phyloP scores from a whole-genome alignment of 768 basidiomycete species.

The Termitomyces sp. region DNA sequence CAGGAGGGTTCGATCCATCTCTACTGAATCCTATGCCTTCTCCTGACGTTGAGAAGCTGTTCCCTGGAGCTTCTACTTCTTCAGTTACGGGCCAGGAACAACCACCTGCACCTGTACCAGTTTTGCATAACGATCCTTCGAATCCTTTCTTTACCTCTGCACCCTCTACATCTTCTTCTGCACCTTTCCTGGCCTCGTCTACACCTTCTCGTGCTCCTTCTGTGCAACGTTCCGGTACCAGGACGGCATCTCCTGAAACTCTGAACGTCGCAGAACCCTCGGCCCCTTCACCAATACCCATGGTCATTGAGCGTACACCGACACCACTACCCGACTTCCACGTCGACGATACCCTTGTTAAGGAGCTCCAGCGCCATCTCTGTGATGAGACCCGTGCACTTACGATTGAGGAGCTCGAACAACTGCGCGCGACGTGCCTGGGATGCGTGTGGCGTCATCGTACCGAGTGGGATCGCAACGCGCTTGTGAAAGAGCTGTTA shows the following conservation, averaged over 20 bases:
- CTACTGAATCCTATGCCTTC: conserved; percentile 51
- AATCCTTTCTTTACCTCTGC: conserved; percentile 17
- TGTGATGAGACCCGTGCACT: conserved; percentile 52
- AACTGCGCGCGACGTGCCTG: conserved; percentile 82
- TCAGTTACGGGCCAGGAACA: conserved; percentile 3
- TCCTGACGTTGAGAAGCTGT: conserved; percentile 21
- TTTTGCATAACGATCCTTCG: conserved; percentile 11
- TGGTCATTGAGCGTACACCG: conserved; percentile 59
- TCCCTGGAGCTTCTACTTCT: conserved; percentile 9
- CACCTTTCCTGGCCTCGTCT: conserved; percentile 14
- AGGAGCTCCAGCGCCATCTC: conserved; percentile 46
- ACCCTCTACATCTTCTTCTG: conserved; percentile 8
- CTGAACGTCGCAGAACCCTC: background rate
- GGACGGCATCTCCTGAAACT: conserved; percentile 18
- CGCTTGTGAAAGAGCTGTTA: conserved; percentile 55
- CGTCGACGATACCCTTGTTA: conserved; percentile 48
- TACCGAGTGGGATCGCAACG: conserved; percentile 78
- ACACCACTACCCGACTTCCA: conserved; percentile 79
- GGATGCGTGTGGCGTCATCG: conserved; percentile 80
- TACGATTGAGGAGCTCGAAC: conserved; percentile 89
- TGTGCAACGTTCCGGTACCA: background rate
- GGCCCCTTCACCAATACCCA: conserved; percentile 25
- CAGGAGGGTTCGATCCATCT: conserved; percentile 44
- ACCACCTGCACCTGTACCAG: conserved; percentile 1
- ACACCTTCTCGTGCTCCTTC: conserved; percentile 17